Evolutionary conservation across 805 yeast genomes (phyloP), one percentile per base, ranked within the genome.

Genomic region (Candida ulmi): DNA sequence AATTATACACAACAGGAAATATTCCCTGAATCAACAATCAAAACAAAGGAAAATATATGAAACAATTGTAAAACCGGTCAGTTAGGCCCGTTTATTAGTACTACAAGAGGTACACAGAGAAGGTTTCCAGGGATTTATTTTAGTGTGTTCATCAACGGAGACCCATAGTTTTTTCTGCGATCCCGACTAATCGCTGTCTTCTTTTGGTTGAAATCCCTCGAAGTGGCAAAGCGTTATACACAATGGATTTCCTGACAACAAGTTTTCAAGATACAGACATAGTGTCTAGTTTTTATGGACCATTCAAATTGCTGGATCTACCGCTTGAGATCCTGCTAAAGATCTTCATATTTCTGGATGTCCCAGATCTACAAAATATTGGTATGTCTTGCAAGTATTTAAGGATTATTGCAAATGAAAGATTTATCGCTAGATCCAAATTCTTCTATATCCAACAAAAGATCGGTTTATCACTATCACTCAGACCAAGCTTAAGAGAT

Each of bases 211-310:
- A n/a, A n/a, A n/a, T n/a, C n/a, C n/a, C n/a, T 26, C 29, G 29
- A 26, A 26, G n/a, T n/a, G n/a, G n/a, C n/a, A n/a, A n/a, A n/a
- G n/a, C n/a, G 15, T n/a, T 26, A 13, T n/a, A 11, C 26, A 19
- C n/a, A 8, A 52, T 52, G 57, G 51, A 52, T 40, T 52, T 49
- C 30, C 39, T 52, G 16, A 52, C 57, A 4, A 50, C 45, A 24
- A 51, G 50, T 42, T 52, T 52, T 37, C 17, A 19, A 8, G 25
- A 35, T 1, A 44, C 42, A 8, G 46, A 49, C 23, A 26, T 42
- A 3, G 21, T 41, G 5, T 32, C 18, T 2, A 30, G 38, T 17
- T 48, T 47, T 37, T 33, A 41, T 4, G 53, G 41, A 3, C 39
- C 44, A 3, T 52, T 52, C 37, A 38, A 50, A 28, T 35, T 52